Base-by-base conservation (phyloP, 352 stramenopile genomes). In the Phytopythium sindhum region DNA sequence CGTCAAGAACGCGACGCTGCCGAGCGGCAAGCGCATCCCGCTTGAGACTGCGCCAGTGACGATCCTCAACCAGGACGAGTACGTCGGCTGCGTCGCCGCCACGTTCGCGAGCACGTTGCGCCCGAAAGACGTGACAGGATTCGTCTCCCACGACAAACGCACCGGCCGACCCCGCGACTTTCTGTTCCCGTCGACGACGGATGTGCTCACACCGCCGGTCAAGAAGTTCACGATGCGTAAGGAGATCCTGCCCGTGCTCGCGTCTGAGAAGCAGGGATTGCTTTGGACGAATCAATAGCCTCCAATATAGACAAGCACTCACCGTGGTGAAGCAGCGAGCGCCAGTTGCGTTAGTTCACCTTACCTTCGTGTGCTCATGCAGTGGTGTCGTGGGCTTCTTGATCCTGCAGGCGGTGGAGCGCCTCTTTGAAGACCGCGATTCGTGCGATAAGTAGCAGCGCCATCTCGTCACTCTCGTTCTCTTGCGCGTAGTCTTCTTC, bases 1-100 rank as follows among this genome's bases (percentile, higher is more conserved):
- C 50, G 75, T 97, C 26, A 82, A 81, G 57, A 89, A 95, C 58
- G 88, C 85, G 21, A 79, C 72, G 44, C 61, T 95, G 23, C 86
- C 86, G 10, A 93, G 81, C 26, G 87, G 88, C 48, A 95, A 93
- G 65, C 69, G 64, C 5, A 78, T 93, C 21, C 80, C 76, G 10
- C 65, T 95, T 9, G 61, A 80, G 21, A 70, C 77, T 1, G 53
- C 84, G 15, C 89, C 88, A 1, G 81, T 87, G 35, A 89, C 79
- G 4, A 95, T 95, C 51, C 74, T 85, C 53, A 82, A 84, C 61
- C 67, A 90, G 29, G 75, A 91, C 41, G 66, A 78, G 66, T 91
- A 90, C 63, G 64, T 66, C 10, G 82, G 79, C 5, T 75, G 72
- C 2, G 77, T 83, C 24, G 73, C 77, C 26, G 65, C 71, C 29